Base-by-base conservation (phyloP, 73 alveolate species). In the Symbiodinium pilosum region DNA sequence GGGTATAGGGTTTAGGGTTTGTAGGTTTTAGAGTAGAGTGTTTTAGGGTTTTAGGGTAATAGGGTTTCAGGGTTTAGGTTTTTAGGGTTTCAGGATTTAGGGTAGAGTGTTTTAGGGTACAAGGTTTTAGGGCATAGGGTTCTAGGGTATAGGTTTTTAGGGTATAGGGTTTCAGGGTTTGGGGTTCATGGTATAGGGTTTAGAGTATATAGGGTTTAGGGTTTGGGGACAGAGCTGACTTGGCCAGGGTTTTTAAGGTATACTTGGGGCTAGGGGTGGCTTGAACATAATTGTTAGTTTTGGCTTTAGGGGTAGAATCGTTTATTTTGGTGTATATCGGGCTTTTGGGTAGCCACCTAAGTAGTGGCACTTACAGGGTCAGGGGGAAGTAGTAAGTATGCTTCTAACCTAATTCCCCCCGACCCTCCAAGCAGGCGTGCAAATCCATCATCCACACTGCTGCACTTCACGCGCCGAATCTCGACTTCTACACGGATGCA, bases 371-470 rank as follows among this genome's bases (percentile, higher is more conserved):
- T n/a, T n/a, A n/a, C n/a, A n/a, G n/a, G n/a, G n/a, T n/a, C n/a
- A n/a, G n/a, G n/a, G n/a, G n/a, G n/a, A n/a, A n/a, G n/a, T n/a
- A n/a, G n/a, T n/a, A n/a, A n/a, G n/a, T n/a, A n/a, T n/a, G n/a
- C n/a, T n/a, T n/a, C n/a, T n/a, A n/a, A n/a, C n/a, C n/a, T n/a
- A n/a, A n/a, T n/a, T n/a, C n/a, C n/a, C n/a, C n/a, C n/a, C n/a
- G n/a, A n/a, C n/a, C n/a, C n/a, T 20, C 32, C 34, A 5, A 8
- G 81, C 81, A 64, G 54, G 91, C 64, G 18, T 83, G 91, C 42
- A 43, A 41, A 83, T 83, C 95, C 52, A 68, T 89, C 87, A 89
- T 89, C 86, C 95, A 89, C 47, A 68, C 95, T 1, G 95, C 95
- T 0, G 95, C 95, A 26, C 75, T 89, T 43, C 95, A 89, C 24